Evolutionary conservation across 179 eudicot genomes (phyloP), one percentile per base, ranked within the genome.

Genomic region (Carnegiea gigantea): DNA sequence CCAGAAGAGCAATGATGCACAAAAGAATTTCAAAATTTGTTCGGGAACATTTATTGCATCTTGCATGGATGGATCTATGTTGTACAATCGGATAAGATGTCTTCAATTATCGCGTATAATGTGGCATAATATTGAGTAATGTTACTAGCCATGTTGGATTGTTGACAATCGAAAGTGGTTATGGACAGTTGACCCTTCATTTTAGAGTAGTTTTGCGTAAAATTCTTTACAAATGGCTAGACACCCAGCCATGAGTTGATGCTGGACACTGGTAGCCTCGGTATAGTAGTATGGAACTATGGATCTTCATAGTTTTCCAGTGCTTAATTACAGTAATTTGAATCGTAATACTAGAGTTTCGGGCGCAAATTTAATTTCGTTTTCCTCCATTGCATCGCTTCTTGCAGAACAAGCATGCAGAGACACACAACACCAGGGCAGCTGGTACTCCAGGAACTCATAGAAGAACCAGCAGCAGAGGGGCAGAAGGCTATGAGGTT

Each of bases 401-500:
- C 3, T 73, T 77, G 75, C 84, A 83, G 82, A 83, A 65, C 68
- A 81, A 82, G 85, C 70, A 71, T 40, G 23, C 44, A 8, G 87
- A 85, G 36, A 70, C 72, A 70, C 86, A 40, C 77, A 82, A 57
- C 73, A 80, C 24, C 49, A 90, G 79, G 84, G 65, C 18, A 44
- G 57, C 18, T 51, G 57, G 57, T 11, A 51, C 57, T 51, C 57
- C 15, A 1, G 81, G 84, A 49, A 71, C 82, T 70, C 88, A 91
- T 30, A 86, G 87, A 85, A 88, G 86, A 84, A 82, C 78, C 5
- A 53, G 84, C 49, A 87, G 87, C 73, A 75, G 83, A 84, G 90
- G 87, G 33, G 79, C 80, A 46, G 87, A 77, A 77, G 89, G 85
- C 2, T 85, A 68, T 36, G 88, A 84, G 73, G 51, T 74, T 76